Percentiles rank a stretch among this genome's conserved stretches.
Conservation (phyloP, 257 asterid species). For the Fraxinus cuspidata region DNA sequence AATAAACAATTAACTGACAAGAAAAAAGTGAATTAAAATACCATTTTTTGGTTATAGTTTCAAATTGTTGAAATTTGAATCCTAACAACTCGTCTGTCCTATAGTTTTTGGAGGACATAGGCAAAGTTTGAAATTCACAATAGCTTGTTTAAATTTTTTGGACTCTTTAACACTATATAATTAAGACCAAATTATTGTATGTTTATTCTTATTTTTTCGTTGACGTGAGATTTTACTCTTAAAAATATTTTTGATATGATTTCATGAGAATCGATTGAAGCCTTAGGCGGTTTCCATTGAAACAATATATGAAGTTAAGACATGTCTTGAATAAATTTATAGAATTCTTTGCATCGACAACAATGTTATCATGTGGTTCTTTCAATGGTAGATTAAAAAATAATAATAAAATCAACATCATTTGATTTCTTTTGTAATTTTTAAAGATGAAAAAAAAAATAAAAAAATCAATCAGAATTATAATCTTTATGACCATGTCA, state of each 20-base stretch:
- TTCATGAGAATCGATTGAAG: neutral
- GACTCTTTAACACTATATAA: too few relatives aligned
- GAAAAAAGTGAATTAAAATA: conserved; percentile 26
- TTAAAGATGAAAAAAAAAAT: too few relatives aligned
- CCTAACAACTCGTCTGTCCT: neutral
- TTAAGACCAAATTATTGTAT: too few relatives aligned
- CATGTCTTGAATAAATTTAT: neutral
- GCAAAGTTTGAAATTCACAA: neutral
- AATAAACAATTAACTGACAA: conserved; percentile 15
- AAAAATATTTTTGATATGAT: neutral
- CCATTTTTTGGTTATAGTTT: conserved; percentile 15
- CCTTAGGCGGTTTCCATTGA: too few relatives aligned
- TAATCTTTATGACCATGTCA: neutral
- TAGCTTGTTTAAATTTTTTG: too few relatives aligned
- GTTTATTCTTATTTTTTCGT: too few relatives aligned
- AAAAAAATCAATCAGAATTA: too few relatives aligned
- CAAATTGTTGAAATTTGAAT: conserved; percentile 15
- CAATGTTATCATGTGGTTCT: too few relatives aligned
- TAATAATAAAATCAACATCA: too few relatives aligned
- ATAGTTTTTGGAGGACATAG: neutral
- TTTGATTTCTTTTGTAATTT: too few relatives aligned
- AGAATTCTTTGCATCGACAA: neutral
- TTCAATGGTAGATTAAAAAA: too few relatives aligned
- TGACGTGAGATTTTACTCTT: too few relatives aligned
- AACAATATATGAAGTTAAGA: neutral